Conservation (phyloP, 495 filamentous ascomycete genomes). For the Zalerion maritima region DNA sequence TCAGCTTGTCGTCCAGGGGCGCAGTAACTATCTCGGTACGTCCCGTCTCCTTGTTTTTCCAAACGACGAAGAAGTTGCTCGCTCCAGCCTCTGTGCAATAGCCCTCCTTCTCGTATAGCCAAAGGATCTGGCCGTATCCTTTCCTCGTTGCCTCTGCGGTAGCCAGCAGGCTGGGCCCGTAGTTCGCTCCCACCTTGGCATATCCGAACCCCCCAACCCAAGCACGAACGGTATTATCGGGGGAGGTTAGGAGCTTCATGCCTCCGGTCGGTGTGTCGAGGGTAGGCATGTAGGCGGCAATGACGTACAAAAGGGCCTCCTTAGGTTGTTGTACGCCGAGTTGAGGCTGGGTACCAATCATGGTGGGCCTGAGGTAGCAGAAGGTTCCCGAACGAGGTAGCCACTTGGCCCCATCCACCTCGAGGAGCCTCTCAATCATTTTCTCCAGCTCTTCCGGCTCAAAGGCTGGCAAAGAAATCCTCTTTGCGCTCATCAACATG, state of each 20-base stretch:
- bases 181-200: conserved; percentile 86
- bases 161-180: conserved; percentile 65
- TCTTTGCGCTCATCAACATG: conserved; percentile 53
- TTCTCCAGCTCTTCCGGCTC: conserved; percentile 54
- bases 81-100: conserved; percentile 86
- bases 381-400: conserved; percentile 57
- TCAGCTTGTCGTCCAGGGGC: conserved; percentile 63
- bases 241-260: conserved; percentile 62
- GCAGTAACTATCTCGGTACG: conserved; percentile 68
- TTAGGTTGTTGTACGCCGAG: conserved; percentile 71
- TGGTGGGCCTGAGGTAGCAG: conserved; percentile 66
- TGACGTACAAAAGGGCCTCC: conserved; percentile 73
- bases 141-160: conserved; percentile 52
- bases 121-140: conserved; percentile 82
- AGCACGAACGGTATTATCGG: conserved; percentile 65
- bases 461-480: conserved; percentile 70
- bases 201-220: conserved; percentile 90
- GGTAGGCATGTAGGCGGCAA: conserved; percentile 57
- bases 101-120: conserved; percentile 64
- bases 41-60: conserved; percentile 49
- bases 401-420: conserved; percentile 63
- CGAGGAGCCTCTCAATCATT: conserved; percentile 56
- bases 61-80: conserved; percentile 81
- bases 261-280: conserved; percentile 41
- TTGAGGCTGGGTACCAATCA: conserved; percentile 67